Conservation (phyloP, 495 filamentous ascomycete genomes). For the Penicillium paradoxum region DNA sequence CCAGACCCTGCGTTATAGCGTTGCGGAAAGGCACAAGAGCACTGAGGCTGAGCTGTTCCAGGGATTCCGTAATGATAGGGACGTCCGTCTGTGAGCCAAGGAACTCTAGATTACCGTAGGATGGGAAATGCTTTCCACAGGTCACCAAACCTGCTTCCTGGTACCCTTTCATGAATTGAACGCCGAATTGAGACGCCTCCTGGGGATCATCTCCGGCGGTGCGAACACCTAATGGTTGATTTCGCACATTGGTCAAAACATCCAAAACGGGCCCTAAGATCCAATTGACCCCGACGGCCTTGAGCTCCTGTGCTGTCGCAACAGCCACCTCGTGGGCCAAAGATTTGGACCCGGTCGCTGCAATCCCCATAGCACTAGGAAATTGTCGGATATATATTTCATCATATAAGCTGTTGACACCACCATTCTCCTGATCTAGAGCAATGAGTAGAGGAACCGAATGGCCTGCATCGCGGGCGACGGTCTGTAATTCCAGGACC, state of each 20-base stretch:
- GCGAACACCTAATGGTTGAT: slow-evolving; percentile 79
- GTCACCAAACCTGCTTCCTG: slow-evolving; percentile 79
- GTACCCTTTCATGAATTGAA: slow-evolving; percentile 83
- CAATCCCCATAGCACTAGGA: slow-evolving; percentile 85
- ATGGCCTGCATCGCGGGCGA: slow-evolving; percentile 81
- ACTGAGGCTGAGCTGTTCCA: slow-evolving; percentile 79
- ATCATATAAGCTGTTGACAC: slow-evolving; percentile 89
- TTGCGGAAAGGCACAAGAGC: slow-evolving; percentile 84
- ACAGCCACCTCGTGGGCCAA: slow-evolving; percentile 77
- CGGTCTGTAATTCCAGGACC: slow-evolving; percentile 80
- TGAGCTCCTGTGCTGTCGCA: slow-evolving; percentile 81
- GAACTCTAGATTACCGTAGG: slow-evolving; percentile 89
- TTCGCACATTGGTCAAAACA: slow-evolving; percentile 80
- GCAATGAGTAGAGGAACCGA: slow-evolving; percentile 79
- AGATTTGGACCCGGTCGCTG: slow-evolving; percentile 72
- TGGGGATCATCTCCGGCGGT: slow-evolving; percentile 83
- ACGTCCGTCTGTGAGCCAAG: slow-evolving; percentile 80
- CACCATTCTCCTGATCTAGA: slow-evolving; percentile 90
- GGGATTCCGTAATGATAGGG: slow-evolving; percentile 83
- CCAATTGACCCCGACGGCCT: slow-evolving; percentile 83
- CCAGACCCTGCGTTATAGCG: slow-evolving; percentile 74
- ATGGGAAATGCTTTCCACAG: slow-evolving; percentile 90
- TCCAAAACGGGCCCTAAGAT: slow-evolving; percentile 89
- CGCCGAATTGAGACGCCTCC: slow-evolving; percentile 81
- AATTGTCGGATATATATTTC: slow-evolving; percentile 88